Evolutionary conservation across 1,284 basidiomycete species (phyloP), one percentile per base, ranked within the genome.

Genomic region (Ceratobasidium papillatum): DNA sequence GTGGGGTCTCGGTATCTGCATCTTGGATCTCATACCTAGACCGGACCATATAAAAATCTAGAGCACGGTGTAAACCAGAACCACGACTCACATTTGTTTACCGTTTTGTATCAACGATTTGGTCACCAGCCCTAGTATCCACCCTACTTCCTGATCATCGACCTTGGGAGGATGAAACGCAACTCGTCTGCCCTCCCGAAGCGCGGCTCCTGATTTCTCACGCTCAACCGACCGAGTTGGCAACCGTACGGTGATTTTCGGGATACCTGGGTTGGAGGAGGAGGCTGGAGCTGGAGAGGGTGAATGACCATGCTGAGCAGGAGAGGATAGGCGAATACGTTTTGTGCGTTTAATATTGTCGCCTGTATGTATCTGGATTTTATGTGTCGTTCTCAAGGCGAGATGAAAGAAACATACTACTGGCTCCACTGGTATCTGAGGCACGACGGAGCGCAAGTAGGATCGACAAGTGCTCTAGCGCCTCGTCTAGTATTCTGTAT

Each of bases 21-120:
- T 94, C 93, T 81, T 92, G 90, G 0, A 94, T 92, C 81, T 93
- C 91, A 78, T 94, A 94, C 76, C 91, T 93, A 74, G 19, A 49
- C 11, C 9, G 75, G 49, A 71, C 47, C 34, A 38, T 56, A 5
- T 34, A 34, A 58, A 19, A 19, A 8, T 7, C 14, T 25, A 30
- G 22, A 5, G 9, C 45, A 62, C 19, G 62, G 27, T 62, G 74
- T 38, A 47, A 59, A 66, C 51, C 72, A 74, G 54, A 19, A 73
- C 75, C 11, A 30, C 22, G 22, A 34, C 34, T 11, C 63, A 78
- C 68, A 63, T 74, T 22, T 45, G 65, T 43, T 64, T 79, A 82
- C 36, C 78, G 88, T 89, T 88, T 75, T 88, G 88, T 49, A 91
- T 87, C 78, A 88, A 90, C 78, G 27, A n/a, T 41, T 85, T 88